These are phyloP conservation scores for Colletotrichum brevisporum DNA, from an alignment of 2,329 filamentous ascomycete species.

Conservation along the genomic window DNA sequence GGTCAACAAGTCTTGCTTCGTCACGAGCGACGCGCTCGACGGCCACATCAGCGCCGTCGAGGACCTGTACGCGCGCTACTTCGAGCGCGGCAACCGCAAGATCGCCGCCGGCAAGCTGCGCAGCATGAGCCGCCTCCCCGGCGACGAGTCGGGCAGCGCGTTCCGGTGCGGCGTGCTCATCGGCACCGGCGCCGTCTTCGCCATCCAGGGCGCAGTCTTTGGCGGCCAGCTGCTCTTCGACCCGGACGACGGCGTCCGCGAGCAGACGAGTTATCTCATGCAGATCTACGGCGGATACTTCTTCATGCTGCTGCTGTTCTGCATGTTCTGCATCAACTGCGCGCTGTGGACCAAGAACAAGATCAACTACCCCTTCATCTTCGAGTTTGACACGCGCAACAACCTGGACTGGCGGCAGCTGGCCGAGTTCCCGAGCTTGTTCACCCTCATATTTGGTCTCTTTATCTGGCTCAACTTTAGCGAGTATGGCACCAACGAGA, in stretches of 20 bases:
- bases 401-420: slow-evolving; percentile 92
- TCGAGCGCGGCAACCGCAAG: slow-evolving; percentile 94
- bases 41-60: slow-evolving; percentile 85
- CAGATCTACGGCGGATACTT: slow-evolving; percentile 97
- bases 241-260: slow-evolving; percentile 61
- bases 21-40: slow-evolving; percentile 88
- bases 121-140: slow-evolving; percentile 73
- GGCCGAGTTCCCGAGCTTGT: slow-evolving; percentile 87
- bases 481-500: slow-evolving; percentile 71
- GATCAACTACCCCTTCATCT: slow-evolving; percentile 97
- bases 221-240: slow-evolving; percentile 67
- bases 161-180: slow-evolving; percentile 77
- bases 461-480: slow-evolving; percentile 93
- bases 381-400: slow-evolving; percentile 92
- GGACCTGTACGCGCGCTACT: slow-evolving; percentile 94
- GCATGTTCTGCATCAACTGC: slow-evolving; percentile 89
- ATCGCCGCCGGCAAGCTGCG: slow-evolving; percentile 90
- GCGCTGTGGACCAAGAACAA: slow-evolving; percentile 85
- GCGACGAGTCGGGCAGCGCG: slow-evolving; percentile 69
- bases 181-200: slow-evolving; percentile 76
- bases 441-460: slow-evolving; percentile 82
- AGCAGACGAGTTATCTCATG: slow-evolving; percentile 77
- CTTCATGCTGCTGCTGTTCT: slow-evolving; percentile 82
- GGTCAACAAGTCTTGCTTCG: slow-evolving; percentile 92
- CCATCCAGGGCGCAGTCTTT: slow-evolving; percentile 75